Conservation (phyloP, 495 filamentous ascomycete species). For the Lophiostoma macrostomum region DNA sequence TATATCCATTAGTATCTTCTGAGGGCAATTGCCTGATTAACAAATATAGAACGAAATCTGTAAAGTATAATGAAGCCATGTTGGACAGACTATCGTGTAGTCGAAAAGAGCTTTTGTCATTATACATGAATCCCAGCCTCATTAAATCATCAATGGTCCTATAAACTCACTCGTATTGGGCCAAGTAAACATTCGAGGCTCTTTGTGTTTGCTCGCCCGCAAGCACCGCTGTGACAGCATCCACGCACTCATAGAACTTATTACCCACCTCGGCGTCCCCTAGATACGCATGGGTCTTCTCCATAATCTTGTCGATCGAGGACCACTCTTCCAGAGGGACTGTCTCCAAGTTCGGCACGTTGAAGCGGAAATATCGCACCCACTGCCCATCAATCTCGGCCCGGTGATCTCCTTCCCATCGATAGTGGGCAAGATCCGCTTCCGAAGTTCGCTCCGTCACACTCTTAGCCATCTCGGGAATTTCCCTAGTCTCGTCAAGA, state of each 20-base stretch:
- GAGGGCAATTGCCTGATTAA: too few species aligned
- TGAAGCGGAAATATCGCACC: constrained; percentile 30
- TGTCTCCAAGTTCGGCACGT: constrained; percentile 17
- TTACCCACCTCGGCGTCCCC: constrained; percentile 2
- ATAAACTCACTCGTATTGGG: too few species aligned
- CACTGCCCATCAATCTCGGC: constrained; percentile 13
- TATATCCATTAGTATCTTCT: too few species aligned
- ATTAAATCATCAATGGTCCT: too few species aligned
- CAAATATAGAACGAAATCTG: too few species aligned
- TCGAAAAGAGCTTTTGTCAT: too few species aligned
- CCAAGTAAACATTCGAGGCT: too few species aligned
- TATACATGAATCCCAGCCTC: too few species aligned
- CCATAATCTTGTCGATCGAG: constrained; percentile 7
- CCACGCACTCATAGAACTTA: constrained; percentile 23
- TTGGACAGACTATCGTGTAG: too few species aligned
- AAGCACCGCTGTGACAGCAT: constrained; percentile 13
- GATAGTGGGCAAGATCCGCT: constrained; percentile 1
- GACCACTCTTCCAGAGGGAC: constrained; percentile 21
- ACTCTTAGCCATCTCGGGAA: constrained; percentile 16
- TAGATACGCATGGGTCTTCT: constrained; percentile 20
- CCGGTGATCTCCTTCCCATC: constrained; percentile 16
- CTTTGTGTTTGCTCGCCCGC: neutral
- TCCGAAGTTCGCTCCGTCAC: constrained; percentile 7
- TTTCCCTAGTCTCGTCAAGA: constrained; percentile 2
- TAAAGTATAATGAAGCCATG: too few species aligned